These are phyloP conservation scores for Friedmanniomyces simplex DNA, from an alignment of 495 filamentous ascomycete species.

Conservation along the genomic window DNA sequence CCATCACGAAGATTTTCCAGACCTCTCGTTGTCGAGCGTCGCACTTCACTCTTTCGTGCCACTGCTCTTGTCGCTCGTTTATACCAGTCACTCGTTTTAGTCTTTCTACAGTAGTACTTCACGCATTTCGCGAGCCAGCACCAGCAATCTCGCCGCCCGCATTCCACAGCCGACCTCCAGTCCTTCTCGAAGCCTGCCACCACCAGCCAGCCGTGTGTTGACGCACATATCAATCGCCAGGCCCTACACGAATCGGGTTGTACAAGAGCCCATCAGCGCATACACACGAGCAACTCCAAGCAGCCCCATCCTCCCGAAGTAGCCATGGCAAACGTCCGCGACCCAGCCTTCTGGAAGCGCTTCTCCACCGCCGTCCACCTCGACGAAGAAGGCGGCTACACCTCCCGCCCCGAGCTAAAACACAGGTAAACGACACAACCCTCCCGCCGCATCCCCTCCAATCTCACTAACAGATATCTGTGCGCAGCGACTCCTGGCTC, in stretches of 20 bases:
- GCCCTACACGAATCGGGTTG: not conserved
- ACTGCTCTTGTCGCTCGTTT: not conserved
- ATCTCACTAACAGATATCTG: no score
- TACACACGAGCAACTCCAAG: not conserved
- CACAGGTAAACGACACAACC: slow-evolving; percentile 32
- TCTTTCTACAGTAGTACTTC: not conserved
- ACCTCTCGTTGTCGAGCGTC: not conserved
- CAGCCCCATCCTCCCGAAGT: not conserved
- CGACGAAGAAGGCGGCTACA: slow-evolving; percentile 27
- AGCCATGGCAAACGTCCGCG: slow-evolving; percentile 28
- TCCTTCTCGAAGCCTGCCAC: no score
- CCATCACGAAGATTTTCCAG: not conserved
- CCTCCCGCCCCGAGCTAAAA: slow-evolving; percentile 24
- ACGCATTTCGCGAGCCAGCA: not conserved
- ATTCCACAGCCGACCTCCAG: not conserved
- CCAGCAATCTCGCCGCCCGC: not conserved
- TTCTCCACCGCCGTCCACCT: slow-evolving; percentile 50
- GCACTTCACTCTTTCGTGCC: slow-evolving; percentile 8
- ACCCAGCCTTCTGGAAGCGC: slow-evolving; percentile 53
- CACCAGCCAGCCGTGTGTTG: not conserved
- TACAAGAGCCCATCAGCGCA: not conserved
- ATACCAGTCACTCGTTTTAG: not conserved
- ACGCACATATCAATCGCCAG: not conserved
- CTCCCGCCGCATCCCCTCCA: no score
- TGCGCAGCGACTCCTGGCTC: slow-evolving; percentile 35